Conservation (phyloP, 208 protist species). For the Acanthamoeba healyi region DNA sequence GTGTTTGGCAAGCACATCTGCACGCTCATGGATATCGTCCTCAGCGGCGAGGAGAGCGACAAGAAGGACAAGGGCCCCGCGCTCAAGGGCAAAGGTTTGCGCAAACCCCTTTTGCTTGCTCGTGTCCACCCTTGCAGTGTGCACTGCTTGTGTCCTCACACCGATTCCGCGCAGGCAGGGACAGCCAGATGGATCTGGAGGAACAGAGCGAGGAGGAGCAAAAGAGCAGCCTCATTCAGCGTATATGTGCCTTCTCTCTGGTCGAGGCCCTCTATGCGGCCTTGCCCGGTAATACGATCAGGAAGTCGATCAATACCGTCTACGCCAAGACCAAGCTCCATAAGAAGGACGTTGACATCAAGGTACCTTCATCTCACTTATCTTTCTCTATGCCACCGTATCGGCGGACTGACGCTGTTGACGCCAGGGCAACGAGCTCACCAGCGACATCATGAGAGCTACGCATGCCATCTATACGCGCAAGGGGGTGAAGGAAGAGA, state of each 20-base stretch:
- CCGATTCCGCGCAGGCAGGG: background rate
- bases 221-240: slow-evolving; percentile 76
- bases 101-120: background rate
- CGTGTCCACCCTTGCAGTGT: background rate
- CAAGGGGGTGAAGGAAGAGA: slow-evolving; percentile 48
- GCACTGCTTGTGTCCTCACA: too few species aligned
- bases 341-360: slow-evolving; percentile 29
- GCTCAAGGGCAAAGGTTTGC: background rate
- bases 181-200: slow-evolving; percentile 59
- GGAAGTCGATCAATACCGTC: slow-evolving; percentile 86
- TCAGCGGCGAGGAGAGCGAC: slow-evolving; percentile 72
- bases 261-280: slow-evolving; percentile 90
- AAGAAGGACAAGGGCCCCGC: slow-evolving; percentile 30
- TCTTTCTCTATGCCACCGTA: slow-evolving; percentile 64
- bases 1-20: slow-evolving; percentile 46
- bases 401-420: too few species aligned
- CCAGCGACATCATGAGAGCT: slow-evolving; percentile 89
- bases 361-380: background rate
- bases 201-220: slow-evolving; percentile 72
- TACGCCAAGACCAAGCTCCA: slow-evolving; percentile 77
- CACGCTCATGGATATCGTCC: slow-evolving; percentile 73
- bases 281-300: slow-evolving; percentile 78
- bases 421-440: slow-evolving; percentile 93
- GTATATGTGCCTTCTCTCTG: slow-evolving; percentile 90
- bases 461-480: slow-evolving; percentile 78